Evolutionary conservation across 2,329 filamentous ascomycete species (phyloP).

Genomic region (Orbilia ellipsospora): DNA sequence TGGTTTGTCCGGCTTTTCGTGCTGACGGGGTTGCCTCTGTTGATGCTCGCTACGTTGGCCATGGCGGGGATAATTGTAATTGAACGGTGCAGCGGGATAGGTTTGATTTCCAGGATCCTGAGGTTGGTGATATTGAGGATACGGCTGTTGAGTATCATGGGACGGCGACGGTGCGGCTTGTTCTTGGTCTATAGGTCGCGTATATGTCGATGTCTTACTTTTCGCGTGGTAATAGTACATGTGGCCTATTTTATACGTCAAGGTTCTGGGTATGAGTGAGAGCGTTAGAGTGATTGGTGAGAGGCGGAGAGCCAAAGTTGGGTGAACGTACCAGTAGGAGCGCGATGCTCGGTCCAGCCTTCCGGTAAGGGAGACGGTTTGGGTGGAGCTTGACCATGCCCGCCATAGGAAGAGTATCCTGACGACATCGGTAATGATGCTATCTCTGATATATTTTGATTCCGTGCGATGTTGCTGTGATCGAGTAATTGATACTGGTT

Average conservation of each 20-base stretch:
- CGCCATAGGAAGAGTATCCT: constrained; percentile 56
- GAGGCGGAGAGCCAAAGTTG: constrained; percentile 15
- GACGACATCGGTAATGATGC: constrained; percentile 21
- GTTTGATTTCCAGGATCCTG: constrained; percentile 41
- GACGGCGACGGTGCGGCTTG: constrained; percentile 58
- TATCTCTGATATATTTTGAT: background rate
- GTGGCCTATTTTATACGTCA: constrained; percentile 69
- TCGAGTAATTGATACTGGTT: constrained; percentile 2
- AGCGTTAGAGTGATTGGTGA: constrained; percentile 27
- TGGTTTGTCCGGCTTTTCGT: constrained; percentile 74
- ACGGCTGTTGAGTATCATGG: constrained; percentile 35
- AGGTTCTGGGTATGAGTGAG: constrained; percentile 42
- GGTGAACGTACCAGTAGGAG: constrained; percentile 73
- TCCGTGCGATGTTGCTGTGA: constrained; percentile 24
- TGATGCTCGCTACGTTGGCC: constrained; percentile 10
- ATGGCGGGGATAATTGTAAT: constrained; percentile 26
- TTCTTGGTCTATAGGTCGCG: constrained; percentile 69
- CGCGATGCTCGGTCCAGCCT: constrained; percentile 94
- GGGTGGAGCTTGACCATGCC: constrained; percentile 57
- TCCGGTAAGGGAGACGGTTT: constrained; percentile 72
- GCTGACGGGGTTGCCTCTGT: constrained; percentile 56
- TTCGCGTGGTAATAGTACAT: constrained; percentile 86
- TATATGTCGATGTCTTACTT: constrained; percentile 89
- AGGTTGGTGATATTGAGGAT: constrained; percentile 26
- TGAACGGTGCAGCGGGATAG: constrained; percentile 59